Base-by-base conservation (phyloP, 805 yeast genomes). In the Metschnikowia chrysomelidarum region DNA sequence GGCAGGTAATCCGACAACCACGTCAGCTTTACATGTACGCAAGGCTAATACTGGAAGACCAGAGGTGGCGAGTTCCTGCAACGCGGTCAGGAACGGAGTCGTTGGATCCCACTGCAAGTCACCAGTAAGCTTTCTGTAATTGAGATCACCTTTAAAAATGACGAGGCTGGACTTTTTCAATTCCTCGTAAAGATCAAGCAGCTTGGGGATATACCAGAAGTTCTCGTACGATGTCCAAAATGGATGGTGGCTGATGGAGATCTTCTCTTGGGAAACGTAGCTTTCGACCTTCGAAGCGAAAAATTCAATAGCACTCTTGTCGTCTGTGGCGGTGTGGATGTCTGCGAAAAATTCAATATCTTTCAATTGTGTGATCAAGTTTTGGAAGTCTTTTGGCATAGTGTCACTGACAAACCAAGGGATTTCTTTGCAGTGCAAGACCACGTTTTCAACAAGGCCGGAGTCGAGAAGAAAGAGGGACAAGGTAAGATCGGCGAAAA, bases 351-450 rank as follows among this genome's bases (percentile, higher is more conserved):
- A 68, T 5, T 53, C 30, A 5, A 66, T 48, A 48, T 81, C 75
- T 18, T 51, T 56, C 49, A 89, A 62, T 50, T 85, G 86, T 9
- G 60, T 48, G 12, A 86, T 45, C 34, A 87, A 66, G 19, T 71
- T 54, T 29, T 69, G 67, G 41, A 87, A 78, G 62, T 93, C 99
- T 52, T 79, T 80, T 19, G 86, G 76, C 78, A 88, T 79, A 7
- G 93, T 94, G 60, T 93, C 99, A 48, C 96, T 86, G 13, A 93
- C 98, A 82, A 93, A 91, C 94, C 98, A 93, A 21, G 98, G 97
- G 41, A 88, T 75, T 33, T 79, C 77, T 60, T 93, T 93, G 46
- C 95, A 87, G 60, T 93, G 98, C 43, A 89, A 69, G 13, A 78
- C 81, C 41, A 91, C 76, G 37, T 74, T 66, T 15, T 67, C 63